Evolutionary conservation across 2,329 filamentous ascomycete genomes (phyloP).

Genomic region (Pyrenochaeta sp.): DNA sequence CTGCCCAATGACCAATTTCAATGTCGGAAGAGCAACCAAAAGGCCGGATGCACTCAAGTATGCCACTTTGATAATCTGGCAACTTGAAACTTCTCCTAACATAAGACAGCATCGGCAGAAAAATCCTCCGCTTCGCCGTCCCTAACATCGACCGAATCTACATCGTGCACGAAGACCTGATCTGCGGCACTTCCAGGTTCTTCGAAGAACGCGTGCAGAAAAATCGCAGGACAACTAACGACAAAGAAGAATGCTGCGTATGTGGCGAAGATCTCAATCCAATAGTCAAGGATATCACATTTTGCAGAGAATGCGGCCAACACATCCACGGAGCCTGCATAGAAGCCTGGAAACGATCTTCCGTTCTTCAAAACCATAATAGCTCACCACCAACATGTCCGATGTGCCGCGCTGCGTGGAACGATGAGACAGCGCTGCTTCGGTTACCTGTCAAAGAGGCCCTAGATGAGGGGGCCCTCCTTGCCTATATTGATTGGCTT

Average conservation of each 20-base stretch:
- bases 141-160: slow-evolving; percentile 15
- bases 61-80: not conserved
- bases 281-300: slow-evolving; percentile 14
- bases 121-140: slow-evolving; percentile 13
- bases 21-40: slow-evolving; percentile 2
- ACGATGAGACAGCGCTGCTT: not conserved
- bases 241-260: slow-evolving; percentile 24
- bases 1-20: not conserved
- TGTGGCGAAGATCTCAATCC: slow-evolving; percentile 21
- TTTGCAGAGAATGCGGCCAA: slow-evolving; percentile 26
- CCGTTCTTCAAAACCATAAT: not conserved
- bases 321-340: slow-evolving; percentile 29
- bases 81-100: not conserved
- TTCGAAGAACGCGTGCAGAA: slow-evolving; percentile 25
- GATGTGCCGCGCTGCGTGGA: slow-evolving; percentile 24
- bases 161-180: slow-evolving; percentile 30
- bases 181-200: slow-evolving; percentile 24
- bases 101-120: slow-evolving; percentile 7
- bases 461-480: slow-evolving; percentile 8
- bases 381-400: slow-evolving; percentile 12
- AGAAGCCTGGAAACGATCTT: slow-evolving; percentile 5
- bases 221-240: slow-evolving; percentile 16
- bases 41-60: slow-evolving; percentile 7
- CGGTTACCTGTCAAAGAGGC: not conserved
- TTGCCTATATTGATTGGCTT: slow-evolving; percentile 25